Conservation (phyloP, 805 yeast genomes). For the Saturnispora galanensis region DNA sequence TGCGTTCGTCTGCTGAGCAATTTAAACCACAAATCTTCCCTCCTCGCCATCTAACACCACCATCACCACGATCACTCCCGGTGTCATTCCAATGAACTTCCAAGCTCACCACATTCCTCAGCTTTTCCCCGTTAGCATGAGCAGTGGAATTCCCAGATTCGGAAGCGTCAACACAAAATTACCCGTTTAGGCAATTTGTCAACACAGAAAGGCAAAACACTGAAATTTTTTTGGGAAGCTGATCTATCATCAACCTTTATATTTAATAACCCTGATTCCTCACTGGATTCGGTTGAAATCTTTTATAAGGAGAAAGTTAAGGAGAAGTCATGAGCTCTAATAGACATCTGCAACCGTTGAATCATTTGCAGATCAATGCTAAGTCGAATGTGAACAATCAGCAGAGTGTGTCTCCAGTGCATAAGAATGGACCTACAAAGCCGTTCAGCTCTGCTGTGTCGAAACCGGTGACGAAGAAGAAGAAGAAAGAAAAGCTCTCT, state of each 20-base stretch:
- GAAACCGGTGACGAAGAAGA: conserved; percentile 33
- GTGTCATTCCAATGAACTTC: no score
- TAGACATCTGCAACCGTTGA: conserved; percentile 45
- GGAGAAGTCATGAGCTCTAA: conserved; percentile 20
- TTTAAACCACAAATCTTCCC: no score
- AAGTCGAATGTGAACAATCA: conserved; percentile 25
- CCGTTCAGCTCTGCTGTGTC: conserved; percentile 32
- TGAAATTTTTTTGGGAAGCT: conserved; percentile 1
- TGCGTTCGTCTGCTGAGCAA: no score
- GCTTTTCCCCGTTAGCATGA: no score
- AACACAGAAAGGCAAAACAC: conserved; percentile 6
- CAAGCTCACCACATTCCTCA: no score
- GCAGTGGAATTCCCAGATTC: neutral
- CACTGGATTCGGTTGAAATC: no score
- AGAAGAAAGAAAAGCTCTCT: conserved; percentile 81
- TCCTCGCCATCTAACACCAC: no score
- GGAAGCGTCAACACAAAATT: conserved; percentile 5
- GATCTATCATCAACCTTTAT: conserved; percentile 6
- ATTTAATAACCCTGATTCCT: conserved; percentile 1
- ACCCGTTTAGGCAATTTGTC: conserved; percentile 6
- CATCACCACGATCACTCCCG: no score
- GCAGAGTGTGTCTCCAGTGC: conserved; percentile 12
- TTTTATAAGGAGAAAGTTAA: no score
- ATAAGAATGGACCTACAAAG: conserved; percentile 21
- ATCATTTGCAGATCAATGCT: conserved; percentile 41